These are phyloP conservation scores for Insectozyma bohioensis DNA, from an alignment of 1,139 yeast genomes.

Conservation along the genomic window DNA sequence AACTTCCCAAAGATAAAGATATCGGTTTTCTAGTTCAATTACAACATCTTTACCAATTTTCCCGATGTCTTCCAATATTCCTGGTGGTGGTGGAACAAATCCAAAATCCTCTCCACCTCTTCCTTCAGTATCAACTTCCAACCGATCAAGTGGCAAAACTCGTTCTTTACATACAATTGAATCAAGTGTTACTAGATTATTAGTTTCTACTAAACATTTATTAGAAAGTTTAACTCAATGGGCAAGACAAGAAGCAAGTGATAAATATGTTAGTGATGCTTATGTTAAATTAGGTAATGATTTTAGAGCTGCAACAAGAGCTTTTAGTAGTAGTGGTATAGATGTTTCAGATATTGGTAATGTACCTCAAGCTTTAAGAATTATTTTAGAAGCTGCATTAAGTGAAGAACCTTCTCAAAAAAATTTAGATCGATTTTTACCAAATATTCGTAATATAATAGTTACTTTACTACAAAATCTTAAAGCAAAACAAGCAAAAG, in stretches of 20 bases:
- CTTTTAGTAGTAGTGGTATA: slow-evolving; percentile 39
- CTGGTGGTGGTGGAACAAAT: too few species aligned
- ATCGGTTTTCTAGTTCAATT: too few species aligned
- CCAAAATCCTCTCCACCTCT: too few species aligned
- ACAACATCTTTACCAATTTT: too few species aligned
- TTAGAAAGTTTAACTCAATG: slow-evolving; percentile 85
- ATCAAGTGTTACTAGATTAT: slow-evolving; percentile 75
- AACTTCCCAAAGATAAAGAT: too few species aligned
- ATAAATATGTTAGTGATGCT: slow-evolving; percentile 83
- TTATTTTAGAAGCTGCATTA: slow-evolving; percentile 81
- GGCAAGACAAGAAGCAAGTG: slow-evolving; percentile 81
- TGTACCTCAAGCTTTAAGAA: slow-evolving; percentile 50
- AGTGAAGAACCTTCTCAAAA: slow-evolving; percentile 86
- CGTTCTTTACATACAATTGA: slow-evolving; percentile 65
- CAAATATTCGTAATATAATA: slow-evolving; percentile 83
- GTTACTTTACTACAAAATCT: slow-evolving; percentile 77
- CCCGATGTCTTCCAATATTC: too few species aligned
- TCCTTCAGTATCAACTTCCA: too few species aligned
- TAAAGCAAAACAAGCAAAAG: slow-evolving; percentile 71
- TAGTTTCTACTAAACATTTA: slow-evolving; percentile 87
- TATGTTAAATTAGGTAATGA: slow-evolving; percentile 94
- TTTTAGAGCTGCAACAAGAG: slow-evolving; percentile 79
- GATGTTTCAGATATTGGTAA: slow-evolving; percentile 45
- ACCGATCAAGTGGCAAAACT: slow-evolving; percentile 23
- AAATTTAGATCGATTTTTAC: slow-evolving; percentile 76